These are phyloP conservation scores for Cucurbita pepo DNA, from an alignment of 306 rosid genomes.

Conservation along the genomic window DNA sequence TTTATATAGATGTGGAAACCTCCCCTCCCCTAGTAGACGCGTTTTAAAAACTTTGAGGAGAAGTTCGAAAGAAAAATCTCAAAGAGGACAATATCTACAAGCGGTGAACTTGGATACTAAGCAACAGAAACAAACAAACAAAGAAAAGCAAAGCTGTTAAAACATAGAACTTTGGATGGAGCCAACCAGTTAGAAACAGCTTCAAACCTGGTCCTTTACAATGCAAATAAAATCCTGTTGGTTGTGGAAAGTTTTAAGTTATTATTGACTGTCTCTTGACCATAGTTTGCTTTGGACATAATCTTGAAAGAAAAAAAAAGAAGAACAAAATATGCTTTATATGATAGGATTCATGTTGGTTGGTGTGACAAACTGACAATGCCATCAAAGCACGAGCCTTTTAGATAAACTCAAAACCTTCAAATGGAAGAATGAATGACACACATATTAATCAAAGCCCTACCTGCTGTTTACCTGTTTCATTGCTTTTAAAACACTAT, in stretches of 20 bases:
- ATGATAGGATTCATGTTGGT: background rate
- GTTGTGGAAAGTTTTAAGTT: background rate
- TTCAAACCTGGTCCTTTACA: background rate
- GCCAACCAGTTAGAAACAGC: background rate
- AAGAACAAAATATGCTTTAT: background rate
- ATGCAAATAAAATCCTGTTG: background rate
- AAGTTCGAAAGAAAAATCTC: no score
- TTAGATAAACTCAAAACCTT: background rate
- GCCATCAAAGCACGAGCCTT: background rate
- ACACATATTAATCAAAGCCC: background rate
- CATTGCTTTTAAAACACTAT: constrained; percentile 4
- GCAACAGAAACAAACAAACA: background rate
- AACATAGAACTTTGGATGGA: background rate
- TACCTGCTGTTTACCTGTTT: background rate
- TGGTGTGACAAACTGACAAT: background rate
- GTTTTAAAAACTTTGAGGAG: no score
- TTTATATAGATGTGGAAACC: no score
- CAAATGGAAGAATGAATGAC: background rate
- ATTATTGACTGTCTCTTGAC: background rate
- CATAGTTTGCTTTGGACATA: background rate
- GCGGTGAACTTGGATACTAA: background rate
- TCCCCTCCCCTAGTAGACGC: no score
- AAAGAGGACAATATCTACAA: no score
- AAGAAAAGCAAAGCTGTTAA: background rate
- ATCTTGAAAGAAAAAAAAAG: background rate